Percentiles rank a stretch among this genome's conserved stretches.
These are phyloP conservation scores for Beauveria rudraprayagi DNA, from an alignment of 2,329 filamentous ascomycete species.

Conservation along the genomic window DNA sequence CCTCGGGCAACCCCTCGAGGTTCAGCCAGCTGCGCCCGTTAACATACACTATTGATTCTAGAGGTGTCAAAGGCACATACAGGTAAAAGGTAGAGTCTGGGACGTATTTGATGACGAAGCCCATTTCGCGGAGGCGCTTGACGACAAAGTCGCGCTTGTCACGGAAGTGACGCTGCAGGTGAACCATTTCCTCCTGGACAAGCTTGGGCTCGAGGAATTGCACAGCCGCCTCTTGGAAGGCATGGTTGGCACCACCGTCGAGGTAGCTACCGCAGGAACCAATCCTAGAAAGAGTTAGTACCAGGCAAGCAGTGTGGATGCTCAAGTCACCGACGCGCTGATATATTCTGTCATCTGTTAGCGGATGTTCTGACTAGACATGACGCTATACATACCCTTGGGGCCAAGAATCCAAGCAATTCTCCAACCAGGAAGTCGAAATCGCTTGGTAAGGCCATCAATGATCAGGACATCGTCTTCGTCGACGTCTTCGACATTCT, in stretches of 20 bases:
- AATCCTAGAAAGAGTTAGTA: slow-evolving; percentile 42
- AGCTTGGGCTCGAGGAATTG: slow-evolving; percentile 83
- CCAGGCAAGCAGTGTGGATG: background rate
- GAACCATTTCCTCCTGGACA: slow-evolving; percentile 78
- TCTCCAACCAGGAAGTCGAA: slow-evolving; percentile 91
- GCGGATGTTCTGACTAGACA: background rate
- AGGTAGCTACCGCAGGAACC: slow-evolving; percentile 89
- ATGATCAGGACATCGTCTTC: slow-evolving; percentile 89
- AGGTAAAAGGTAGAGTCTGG: slow-evolving; percentile 95
- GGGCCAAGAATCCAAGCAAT: slow-evolving; percentile 94
- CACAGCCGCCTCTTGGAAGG: slow-evolving; percentile 90
- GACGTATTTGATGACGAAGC: slow-evolving; percentile 75
- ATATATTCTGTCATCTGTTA: slow-evolving; percentile 60
- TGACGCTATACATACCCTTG: slow-evolving; percentile 43
- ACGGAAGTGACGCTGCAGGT: slow-evolving; percentile 80
- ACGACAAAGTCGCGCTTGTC: slow-evolving; percentile 91
- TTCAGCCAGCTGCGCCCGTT: slow-evolving; percentile 39
- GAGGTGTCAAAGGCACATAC: slow-evolving; percentile 34
- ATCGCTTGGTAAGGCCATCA: slow-evolving; percentile 92
- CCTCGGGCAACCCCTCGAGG: slow-evolving; percentile 61
- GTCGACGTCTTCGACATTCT: slow-evolving; percentile 84
- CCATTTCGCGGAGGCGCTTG: slow-evolving; percentile 70
- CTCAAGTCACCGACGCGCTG: slow-evolving; percentile 50
- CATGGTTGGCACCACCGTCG: slow-evolving; percentile 87
- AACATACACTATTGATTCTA: background rate